Conservation (phyloP, 495 filamentous ascomycete species). For the Thermothielavioides terrestris region DNA sequence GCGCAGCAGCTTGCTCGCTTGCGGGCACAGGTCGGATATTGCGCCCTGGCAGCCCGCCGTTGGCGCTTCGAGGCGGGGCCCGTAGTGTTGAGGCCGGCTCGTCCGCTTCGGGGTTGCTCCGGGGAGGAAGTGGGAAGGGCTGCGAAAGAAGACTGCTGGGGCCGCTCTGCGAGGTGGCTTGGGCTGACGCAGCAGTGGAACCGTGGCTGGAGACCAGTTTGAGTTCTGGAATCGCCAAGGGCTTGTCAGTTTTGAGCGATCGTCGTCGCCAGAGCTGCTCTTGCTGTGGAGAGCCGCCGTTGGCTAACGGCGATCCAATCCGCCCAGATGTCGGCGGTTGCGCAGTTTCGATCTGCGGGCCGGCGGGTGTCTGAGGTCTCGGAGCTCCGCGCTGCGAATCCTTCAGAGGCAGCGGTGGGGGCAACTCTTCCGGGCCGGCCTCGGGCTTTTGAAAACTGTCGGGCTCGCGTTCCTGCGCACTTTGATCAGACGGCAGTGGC, state of each 20-base stretch:
- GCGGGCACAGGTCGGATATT: conserved; percentile 25
- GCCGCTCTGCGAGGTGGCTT: conserved; percentile 5
- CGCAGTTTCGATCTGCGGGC: conserved; percentile 3
- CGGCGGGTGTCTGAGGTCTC: conserved; percentile 13
- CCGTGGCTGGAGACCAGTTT: conserved; percentile 37
- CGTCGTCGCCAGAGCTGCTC: conserved; percentile 40
- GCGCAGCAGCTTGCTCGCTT: conserved; percentile 13
- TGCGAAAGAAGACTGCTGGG: conserved; percentile 3
- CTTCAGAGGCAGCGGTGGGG: conserved; percentile 35
- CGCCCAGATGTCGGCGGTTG: conserved; percentile 13
- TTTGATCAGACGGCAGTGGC: conserved; percentile 14
- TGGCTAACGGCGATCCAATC: conserved; percentile 6
- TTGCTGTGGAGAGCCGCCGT: conserved; percentile 27
- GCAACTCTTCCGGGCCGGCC: conserved; percentile 14
- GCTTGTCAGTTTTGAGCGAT: conserved; percentile 35
- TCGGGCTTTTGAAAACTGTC: conserved; percentile 2
- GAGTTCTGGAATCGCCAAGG: conserved; percentile 34
- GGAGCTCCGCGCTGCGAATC: conserved; percentile 13
- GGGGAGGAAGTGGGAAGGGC: conserved; percentile 9
- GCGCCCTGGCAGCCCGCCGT: conserved; percentile 23
- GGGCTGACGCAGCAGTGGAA: conserved; percentile 31
- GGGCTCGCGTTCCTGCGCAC: conserved; percentile 15
- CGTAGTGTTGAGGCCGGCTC: conserved; percentile 6
- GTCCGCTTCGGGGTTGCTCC: not conserved
- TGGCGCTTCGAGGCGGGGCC: conserved; percentile 13